Conservation (phyloP, 495 filamentous ascomycete genomes). For the Daldinia caldariorum region DNA sequence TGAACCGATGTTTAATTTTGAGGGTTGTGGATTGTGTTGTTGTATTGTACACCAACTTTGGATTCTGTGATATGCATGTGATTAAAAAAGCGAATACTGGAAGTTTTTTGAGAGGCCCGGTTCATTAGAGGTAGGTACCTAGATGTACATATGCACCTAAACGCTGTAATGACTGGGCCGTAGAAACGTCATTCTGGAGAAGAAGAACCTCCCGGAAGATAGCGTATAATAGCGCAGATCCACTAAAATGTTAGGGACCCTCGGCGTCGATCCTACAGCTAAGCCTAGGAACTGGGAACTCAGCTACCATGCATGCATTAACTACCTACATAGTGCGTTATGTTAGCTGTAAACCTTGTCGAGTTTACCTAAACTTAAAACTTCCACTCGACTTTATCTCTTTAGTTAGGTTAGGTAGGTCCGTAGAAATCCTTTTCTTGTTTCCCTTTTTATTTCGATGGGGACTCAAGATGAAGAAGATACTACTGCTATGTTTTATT, state of each 20-base stretch:
- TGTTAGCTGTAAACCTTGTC: not conserved
- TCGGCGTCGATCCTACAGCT: conserved; percentile 32
- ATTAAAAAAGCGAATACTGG: conserved; percentile 8
- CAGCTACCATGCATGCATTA: not conserved
- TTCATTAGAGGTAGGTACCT: no score
- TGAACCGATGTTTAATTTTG: conserved; percentile 16
- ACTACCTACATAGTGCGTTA: conserved; percentile 4
- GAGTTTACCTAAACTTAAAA: conserved; percentile 3
- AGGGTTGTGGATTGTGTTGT: no score
- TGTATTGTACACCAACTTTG: no score
- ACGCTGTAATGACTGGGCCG: not conserved
- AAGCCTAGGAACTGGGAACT: not conserved
- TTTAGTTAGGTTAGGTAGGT: not conserved
- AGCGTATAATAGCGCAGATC: conserved; percentile 35
- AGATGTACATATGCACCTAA: conserved; percentile 19
- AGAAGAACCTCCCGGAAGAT: conserved; percentile 11
- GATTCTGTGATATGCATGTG: not conserved
- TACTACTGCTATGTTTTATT: conserved; percentile 89
- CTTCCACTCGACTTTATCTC: not conserved
- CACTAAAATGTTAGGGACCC: not conserved
- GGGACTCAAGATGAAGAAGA: conserved; percentile 79
- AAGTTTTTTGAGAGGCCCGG: not conserved
- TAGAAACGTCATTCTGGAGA: conserved; percentile 42
- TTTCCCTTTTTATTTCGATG: conserved; percentile 33
- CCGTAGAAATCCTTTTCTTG: not conserved